Conservation (phyloP, 192 early-diverging fungal species). For the Chytriomyces sp. region DNA sequence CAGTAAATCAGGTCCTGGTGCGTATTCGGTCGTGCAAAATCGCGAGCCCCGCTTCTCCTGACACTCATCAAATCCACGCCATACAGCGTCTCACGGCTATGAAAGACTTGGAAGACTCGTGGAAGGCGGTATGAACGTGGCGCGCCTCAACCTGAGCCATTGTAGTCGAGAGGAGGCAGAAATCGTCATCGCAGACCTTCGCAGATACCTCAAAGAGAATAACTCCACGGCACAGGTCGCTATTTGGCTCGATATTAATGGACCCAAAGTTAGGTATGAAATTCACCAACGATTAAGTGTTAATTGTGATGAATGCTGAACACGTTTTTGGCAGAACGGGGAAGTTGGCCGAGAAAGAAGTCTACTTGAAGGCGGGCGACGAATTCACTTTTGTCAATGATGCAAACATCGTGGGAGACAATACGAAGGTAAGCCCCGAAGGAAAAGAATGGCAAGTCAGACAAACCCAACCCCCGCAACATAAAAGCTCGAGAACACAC, state of each 20-base stretch:
- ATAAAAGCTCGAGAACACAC: constrained; percentile 52
- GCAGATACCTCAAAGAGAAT: constrained; percentile 40
- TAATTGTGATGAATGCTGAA: neutral
- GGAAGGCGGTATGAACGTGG: constrained; percentile 58
- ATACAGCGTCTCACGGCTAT: constrained; percentile 43
- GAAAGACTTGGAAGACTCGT: constrained; percentile 47
- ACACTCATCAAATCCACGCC: too few species aligned
- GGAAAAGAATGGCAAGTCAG: neutral
- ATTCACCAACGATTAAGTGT: neutral
- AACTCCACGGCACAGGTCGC: constrained; percentile 50
- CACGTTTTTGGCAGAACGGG: constrained; percentile 44
- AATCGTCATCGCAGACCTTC: constrained; percentile 48
- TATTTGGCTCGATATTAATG: constrained; percentile 64
- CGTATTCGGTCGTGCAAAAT: too few species aligned
- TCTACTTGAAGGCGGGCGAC: constrained; percentile 48
- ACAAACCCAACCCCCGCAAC: too few species aligned
- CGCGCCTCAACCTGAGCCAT: constrained; percentile 60
- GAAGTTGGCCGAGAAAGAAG: constrained; percentile 48
- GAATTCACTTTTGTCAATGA: constrained; percentile 66
- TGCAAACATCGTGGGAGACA: constrained; percentile 47
- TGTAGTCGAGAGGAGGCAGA: constrained; percentile 55
- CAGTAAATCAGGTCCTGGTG: too few species aligned
- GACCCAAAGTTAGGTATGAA: constrained; percentile 57
- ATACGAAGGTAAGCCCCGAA: constrained; percentile 39
- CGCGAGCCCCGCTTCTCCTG: too few species aligned